Evolutionary conservation across 202 grass and related monocot genomes (phyloP).

Genomic region (Alloteropsis angusta): DNA sequence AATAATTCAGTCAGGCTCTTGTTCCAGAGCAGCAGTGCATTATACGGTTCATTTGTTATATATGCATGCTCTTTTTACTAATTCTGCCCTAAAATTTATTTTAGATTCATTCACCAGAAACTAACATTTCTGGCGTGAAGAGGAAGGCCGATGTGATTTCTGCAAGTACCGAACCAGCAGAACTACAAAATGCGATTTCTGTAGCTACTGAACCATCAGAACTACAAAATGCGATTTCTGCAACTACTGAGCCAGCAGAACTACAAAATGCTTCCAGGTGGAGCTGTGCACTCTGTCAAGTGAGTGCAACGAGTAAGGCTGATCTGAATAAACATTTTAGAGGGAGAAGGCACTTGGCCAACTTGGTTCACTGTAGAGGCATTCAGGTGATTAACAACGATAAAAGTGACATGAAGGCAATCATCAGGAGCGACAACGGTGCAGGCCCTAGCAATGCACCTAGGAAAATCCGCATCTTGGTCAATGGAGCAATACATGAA

Average conservation of each 20-base stretch:
- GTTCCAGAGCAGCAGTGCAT: neutral
- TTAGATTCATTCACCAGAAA: conserved; percentile 23
- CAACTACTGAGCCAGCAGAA: conserved; percentile 15
- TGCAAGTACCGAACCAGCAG: neutral
- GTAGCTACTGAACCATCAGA: neutral
- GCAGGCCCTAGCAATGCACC: neutral
- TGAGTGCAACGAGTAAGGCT: conserved; percentile 33
- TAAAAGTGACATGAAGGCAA: neutral
- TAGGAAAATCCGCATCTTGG: conserved; percentile 32
- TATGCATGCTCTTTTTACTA: conserved; percentile 9
- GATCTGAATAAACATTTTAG: conserved; percentile 37
- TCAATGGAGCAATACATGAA: conserved; percentile 44
- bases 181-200: neutral
- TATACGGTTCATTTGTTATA: neutral
- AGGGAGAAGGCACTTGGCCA: conserved; percentile 52
- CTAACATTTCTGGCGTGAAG: conserved; percentile 33
- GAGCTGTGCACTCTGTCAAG: conserved; percentile 55
- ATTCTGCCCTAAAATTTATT: conserved; percentile 5
- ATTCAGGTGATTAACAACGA: neutral
- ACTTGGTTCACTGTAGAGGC: conserved; percentile 8
- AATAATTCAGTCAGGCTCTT: conserved; percentile 10
- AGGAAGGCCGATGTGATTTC: conserved; percentile 34
- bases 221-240: neutral
- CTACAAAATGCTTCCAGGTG: conserved; percentile 20
- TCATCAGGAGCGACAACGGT: neutral